These are phyloP conservation scores for Apiospora koreana DNA, from an alignment of 2,329 filamentous ascomycete species.

Conservation along the genomic window DNA sequence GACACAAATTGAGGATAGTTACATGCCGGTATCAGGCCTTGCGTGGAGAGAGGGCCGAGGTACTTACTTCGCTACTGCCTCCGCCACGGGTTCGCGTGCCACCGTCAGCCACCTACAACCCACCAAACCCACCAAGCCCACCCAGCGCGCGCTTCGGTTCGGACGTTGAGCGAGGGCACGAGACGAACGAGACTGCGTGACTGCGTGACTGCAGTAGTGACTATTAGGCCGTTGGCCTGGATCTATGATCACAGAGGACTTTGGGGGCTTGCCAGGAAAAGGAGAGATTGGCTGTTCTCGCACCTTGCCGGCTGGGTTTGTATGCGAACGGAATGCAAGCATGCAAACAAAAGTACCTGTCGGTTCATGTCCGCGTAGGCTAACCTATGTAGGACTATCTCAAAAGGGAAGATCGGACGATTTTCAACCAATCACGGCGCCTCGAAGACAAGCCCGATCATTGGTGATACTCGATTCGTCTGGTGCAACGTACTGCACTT, in stretches of 20 bases:
- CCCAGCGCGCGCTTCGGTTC: neutral
- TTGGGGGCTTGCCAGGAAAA: neutral
- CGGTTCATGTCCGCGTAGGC: neutral
- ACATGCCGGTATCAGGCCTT: neutral
- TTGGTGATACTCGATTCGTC: slow-evolving; percentile 4
- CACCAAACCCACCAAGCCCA: neutral
- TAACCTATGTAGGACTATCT: slow-evolving; percentile 7
- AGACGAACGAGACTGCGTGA: no score
- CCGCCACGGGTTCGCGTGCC: slow-evolving; percentile 1
- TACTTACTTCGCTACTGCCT: neutral
- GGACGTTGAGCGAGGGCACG: neutral
- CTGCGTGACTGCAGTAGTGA: neutral
- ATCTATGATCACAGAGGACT: neutral
- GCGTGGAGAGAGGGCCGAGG: neutral
- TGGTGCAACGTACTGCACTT: slow-evolving; percentile 4
- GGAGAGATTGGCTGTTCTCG: neutral
- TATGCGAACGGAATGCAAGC: neutral
- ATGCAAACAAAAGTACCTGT: neutral
- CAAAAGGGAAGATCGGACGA: slow-evolving; percentile 4
- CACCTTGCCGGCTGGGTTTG: neutral
- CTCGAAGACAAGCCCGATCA: neutral
- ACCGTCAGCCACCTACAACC: neutral
- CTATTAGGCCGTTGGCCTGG: neutral
- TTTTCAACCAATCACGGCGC: neutral
- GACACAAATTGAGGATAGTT: neutral